Percentiles rank a stretch among this genome's conserved stretches.
These are phyloP conservation scores for Boletales sp. DNA, from an alignment of 768 basidiomycete genomes.

Conservation along the genomic window DNA sequence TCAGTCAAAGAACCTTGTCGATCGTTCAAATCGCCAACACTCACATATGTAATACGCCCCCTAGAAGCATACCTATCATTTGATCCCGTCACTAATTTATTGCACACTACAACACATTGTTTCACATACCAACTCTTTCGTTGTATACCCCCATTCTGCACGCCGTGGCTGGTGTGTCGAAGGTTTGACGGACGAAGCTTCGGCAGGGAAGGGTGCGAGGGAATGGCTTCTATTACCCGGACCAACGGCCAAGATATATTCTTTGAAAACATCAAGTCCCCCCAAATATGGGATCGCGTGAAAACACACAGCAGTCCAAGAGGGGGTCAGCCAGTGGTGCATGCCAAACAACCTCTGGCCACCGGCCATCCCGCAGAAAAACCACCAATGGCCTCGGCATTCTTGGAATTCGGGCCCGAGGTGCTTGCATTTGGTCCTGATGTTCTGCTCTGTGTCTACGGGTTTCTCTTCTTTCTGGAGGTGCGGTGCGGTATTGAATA, in stretches of 20 bases:
- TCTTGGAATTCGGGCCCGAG: neutral
- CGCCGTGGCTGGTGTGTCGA: too few species aligned
- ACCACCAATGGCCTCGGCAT: neutral
- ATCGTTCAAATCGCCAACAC: neutral
- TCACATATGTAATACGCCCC: conserved; percentile 4
- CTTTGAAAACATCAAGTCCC: neutral
- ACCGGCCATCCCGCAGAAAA: neutral
- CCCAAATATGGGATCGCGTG: neutral
- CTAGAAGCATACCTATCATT: conserved; percentile 8
- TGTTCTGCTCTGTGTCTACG: neutral
- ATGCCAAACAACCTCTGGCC: neutral
- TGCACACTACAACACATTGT: neutral
- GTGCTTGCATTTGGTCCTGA: neutral
- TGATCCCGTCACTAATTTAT: neutral
- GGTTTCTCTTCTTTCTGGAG: too few species aligned
- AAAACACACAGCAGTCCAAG: neutral
- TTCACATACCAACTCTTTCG: neutral
- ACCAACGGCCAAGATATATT: too few species aligned
- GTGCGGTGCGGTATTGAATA: too few species aligned
- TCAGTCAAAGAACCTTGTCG: neutral
- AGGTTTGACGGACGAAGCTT: too few species aligned
- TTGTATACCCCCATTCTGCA: neutral
- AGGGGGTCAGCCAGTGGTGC: neutral
- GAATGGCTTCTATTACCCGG: too few species aligned
- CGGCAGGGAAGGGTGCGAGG: too few species aligned